phyloP scores from a whole-genome alignment of 1,284 basidiomycete species.

The Irpex lacteus region DNA sequence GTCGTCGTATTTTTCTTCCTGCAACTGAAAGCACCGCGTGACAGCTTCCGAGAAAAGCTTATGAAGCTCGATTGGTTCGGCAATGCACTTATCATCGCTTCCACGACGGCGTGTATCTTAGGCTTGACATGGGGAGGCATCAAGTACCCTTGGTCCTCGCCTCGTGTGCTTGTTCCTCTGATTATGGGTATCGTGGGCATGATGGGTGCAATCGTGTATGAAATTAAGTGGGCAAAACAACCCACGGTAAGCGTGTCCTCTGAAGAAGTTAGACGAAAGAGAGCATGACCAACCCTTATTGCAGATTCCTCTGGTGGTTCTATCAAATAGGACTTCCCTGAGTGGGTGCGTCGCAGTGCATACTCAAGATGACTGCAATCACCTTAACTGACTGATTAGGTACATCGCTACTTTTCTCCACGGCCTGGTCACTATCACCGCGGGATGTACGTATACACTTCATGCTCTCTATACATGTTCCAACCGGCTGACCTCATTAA shows the following conservation, averaged over 20 bases:
- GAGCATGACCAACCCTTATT: background rate
- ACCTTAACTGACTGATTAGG: background rate
- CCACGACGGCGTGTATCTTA: conserved; percentile 25
- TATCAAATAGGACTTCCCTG: conserved; percentile 30
- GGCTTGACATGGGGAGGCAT: conserved; percentile 34
- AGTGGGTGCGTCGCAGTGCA: conserved; percentile 19
- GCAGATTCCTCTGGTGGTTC: conserved; percentile 27
- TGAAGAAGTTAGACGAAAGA: background rate
- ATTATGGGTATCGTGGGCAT: conserved; percentile 23
- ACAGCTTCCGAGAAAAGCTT: conserved; percentile 31
- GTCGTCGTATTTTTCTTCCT: conserved; percentile 36
- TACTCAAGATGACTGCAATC: too few species aligned
- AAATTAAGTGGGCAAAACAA: conserved; percentile 22
- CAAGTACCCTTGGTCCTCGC: conserved; percentile 28
- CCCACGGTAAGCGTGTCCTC: conserved; percentile 21
- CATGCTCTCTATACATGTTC: too few species aligned
- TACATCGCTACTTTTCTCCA: conserved; percentile 29
- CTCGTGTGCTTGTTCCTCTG: conserved; percentile 29
- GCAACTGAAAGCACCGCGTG: conserved; percentile 34
- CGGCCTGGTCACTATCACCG: conserved; percentile 23
- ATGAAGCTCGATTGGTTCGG: conserved; percentile 37
- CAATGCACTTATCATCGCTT: conserved; percentile 28
- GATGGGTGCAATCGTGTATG: conserved; percentile 27
- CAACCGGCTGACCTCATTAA: background rate
- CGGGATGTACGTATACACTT: conserved; percentile 21